Evolutionary conservation across 106 monocot species (phyloP), one percentile per base, ranked within the genome.

Genomic region (Chionographis japonica): DNA sequence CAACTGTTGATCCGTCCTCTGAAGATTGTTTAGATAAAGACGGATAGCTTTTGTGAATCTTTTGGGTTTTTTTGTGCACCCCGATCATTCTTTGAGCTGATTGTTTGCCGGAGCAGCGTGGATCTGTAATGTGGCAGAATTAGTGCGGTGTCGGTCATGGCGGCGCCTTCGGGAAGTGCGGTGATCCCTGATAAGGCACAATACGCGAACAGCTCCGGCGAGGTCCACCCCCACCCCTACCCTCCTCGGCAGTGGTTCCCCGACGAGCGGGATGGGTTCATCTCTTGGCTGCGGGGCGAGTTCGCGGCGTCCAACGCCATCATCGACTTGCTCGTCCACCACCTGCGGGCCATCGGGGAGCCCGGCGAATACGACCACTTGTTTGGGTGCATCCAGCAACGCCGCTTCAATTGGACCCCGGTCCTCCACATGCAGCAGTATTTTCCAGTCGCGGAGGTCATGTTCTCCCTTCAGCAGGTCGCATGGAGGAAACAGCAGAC

Each of bases 301-400:
- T 88, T 88, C 61, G 88, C 88, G 11, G 88, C 88, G 11, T 78
- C 88, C 12, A 88, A 88, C 50, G 84, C 88, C 65, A 79, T 88
- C 63, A 85, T 88, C 12, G 88, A 88, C 50, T 64, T 68, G 7
- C 17, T 88, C 52, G 60, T 84, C 61, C 54, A 77, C 40, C 88
- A 88, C 59, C 68, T 88, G 19, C 66, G 75, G 69, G 36, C 59
- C 50, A 63, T 52, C 8, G 78, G 73, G 40, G 78, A 69, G 66
- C 74, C 70, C 4, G 84, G 84, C 7, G 88, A 84, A 69, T 88
- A 81, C 38, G 88, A 88, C 10, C 50, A 63, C 61, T 75, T 76
- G 0, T 37, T 66, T 15, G 74, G 67, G 17, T 63, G 62, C 68
- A 74, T 88, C 7, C 78, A 81, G 52, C 84, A 84, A 52, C 57